A percentile compares a stretch with the other conserved stretches of the same genome.
Conservation (phyloP, 441 rosid species). For the Gossypium armourianum region DNA sequence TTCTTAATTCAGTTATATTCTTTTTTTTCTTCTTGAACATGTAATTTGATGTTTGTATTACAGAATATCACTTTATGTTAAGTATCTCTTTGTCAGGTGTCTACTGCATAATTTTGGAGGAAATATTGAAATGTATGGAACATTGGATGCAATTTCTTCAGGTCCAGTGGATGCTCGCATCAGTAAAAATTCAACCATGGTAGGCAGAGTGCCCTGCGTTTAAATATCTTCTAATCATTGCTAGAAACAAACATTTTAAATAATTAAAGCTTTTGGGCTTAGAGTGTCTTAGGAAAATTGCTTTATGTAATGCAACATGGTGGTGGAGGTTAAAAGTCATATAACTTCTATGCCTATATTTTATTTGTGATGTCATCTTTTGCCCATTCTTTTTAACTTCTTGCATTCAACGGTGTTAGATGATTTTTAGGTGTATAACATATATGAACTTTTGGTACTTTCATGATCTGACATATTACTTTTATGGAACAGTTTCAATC, state of each 20-base stretch:
- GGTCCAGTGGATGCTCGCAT: slow-evolving; percentile 77
- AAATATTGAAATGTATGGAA: slow-evolving; percentile 87
- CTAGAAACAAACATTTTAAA: neutral
- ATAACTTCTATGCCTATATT: neutral
- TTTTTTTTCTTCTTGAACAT: slow-evolving; percentile 8
- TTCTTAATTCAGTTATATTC: slow-evolving; percentile 3
- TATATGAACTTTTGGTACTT: slow-evolving; percentile 1
- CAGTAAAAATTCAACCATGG: slow-evolving; percentile 84
- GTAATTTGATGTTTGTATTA: neutral
- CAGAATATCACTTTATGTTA: neutral
- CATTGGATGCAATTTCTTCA: slow-evolving; percentile 64
- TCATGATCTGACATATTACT: slow-evolving; percentile 3
- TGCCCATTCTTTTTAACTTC: neutral
- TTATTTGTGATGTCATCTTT: neutral
- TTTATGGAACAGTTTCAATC: neutral
- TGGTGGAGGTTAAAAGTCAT: neutral
- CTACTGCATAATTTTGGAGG: slow-evolving; percentile 92
- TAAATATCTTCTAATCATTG: neutral
- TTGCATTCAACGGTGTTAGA: neutral
- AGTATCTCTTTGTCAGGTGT: slow-evolving; percentile 47
- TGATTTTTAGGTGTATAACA: neutral
- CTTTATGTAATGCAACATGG: neutral
- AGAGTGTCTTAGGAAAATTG: neutral
- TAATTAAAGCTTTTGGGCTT: slow-evolving; percentile 5
- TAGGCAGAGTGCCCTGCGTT: slow-evolving; percentile 20